These are phyloP conservation scores for Sphaerobolus stellatus DNA, from an alignment of 1,284 basidiomycete species.

Conservation along the genomic window DNA sequence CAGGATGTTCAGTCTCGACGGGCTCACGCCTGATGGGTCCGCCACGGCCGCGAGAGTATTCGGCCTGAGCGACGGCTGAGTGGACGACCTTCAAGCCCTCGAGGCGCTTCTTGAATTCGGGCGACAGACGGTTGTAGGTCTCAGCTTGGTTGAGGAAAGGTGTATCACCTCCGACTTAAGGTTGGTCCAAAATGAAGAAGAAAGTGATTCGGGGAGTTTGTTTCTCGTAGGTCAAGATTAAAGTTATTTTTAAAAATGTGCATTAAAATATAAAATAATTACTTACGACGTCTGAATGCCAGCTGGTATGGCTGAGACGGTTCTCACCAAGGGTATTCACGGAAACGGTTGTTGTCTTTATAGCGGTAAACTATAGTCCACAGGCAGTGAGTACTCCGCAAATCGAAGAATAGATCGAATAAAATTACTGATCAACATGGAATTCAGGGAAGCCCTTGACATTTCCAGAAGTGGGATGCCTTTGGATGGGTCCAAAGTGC, in stretches of 20 bases:
- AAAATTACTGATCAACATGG: conserved; percentile 40
- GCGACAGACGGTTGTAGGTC: conserved; percentile 68
- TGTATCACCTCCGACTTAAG: conserved; percentile 60
- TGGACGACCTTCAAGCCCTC: conserved; percentile 65
- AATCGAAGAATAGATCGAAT: neutral
- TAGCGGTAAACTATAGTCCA: conserved; percentile 49
- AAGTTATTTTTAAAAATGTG: neutral
- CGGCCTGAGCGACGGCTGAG: conserved; percentile 61
- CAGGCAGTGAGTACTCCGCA: too few relatives aligned
- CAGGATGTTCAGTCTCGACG: conserved; percentile 54
- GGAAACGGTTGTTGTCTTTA: conserved; percentile 30
- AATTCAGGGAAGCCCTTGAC: conserved; percentile 52
- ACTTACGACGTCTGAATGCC: conserved; percentile 49
- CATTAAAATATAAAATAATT: neutral
- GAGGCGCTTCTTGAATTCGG: conserved; percentile 62
- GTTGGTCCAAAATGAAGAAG: conserved; percentile 57
- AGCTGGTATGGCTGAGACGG: conserved; percentile 32
- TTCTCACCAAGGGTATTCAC: conserved; percentile 33
- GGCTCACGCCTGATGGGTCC: conserved; percentile 66
- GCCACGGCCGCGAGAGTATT: conserved; percentile 46
- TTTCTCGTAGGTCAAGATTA: conserved; percentile 49
- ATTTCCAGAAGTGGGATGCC: conserved; percentile 54
- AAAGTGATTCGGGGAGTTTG: conserved; percentile 62
- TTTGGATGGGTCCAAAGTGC: conserved; percentile 59
- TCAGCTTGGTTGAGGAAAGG: conserved; percentile 60